Evolutionary conservation across 768 basidiomycete genomes (phyloP), one percentile per base, ranked within the genome.

Genomic region (Trametes punicea): DNA sequence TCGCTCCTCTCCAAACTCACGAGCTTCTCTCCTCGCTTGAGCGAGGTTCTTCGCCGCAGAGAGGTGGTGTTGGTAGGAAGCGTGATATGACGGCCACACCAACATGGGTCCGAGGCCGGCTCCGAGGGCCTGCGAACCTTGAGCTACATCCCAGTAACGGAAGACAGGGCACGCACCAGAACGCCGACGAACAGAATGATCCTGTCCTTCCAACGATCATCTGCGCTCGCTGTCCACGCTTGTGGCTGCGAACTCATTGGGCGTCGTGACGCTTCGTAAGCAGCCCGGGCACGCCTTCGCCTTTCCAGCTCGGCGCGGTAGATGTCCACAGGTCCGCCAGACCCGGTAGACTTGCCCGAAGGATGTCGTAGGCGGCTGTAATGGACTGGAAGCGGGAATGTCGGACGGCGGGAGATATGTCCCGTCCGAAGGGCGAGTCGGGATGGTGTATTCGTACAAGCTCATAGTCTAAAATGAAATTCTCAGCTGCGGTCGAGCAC

Each of bases 391-490:
- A 91, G 3, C 81, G 80, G 6, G 75, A 71, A 55, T 84, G 85
- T 7, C 82, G 78, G 45, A 77, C 68, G 36, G 70, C 64, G 6
- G 80, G 65, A 1, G 80, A 66, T 18, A 83, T 56, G 18, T 62
- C 52, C 6, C 75, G 75, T 25, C 75, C 73, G 9, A 71, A 66
- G 3, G 75, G 71, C 3, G 82, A 81, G 66, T 91, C 88, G 3
- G 89, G 88, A 64, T 91, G 89, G 65, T 89, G 81, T 9, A 75
- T 66, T 41, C 84, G 82, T 34, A 87, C 88, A 36, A 90, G 79
- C 27, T 90, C 88, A 62, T 84, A 89, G 67, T 90, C 88, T 88
- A 21, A n/a, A 20, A 23, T 0, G 23, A 26, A 23, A 21, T n/a
- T n/a, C n/a, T 41, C 26, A 26, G 25, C 42, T 10, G 2, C 13